phyloP scores from a whole-genome alignment of 2,329 filamentous ascomycete species.

The Stagonosporopsis vannaccii region DNA sequence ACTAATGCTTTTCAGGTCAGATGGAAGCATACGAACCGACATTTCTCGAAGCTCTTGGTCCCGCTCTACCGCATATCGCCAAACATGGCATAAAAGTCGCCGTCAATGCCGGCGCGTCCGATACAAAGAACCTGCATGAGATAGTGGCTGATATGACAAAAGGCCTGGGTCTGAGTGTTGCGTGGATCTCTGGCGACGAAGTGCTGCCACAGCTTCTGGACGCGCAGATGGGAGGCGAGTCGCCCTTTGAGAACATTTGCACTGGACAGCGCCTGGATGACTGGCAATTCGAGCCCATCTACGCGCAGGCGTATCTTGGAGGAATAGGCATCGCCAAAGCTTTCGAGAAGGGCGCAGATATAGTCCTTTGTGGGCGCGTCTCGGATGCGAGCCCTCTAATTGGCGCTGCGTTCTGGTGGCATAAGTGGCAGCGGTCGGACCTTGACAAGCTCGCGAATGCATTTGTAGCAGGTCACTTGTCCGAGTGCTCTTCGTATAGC shows the following conservation, averaged over 20 bases:
- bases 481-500: slow-evolving; percentile 55
- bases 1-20: slow-evolving; percentile 23
- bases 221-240: slow-evolving; percentile 48
- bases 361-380: slow-evolving; percentile 55
- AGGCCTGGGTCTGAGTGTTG: slow-evolving; percentile 40
- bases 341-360: slow-evolving; percentile 52
- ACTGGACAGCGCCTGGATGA: slow-evolving; percentile 50
- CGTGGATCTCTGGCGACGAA: slow-evolving; percentile 56
- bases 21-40: slow-evolving; percentile 59
- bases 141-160: slow-evolving; percentile 35
- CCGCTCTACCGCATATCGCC: slow-evolving; percentile 46
- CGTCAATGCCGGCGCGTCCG: slow-evolving; percentile 45
- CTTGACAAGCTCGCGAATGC: slow-evolving; percentile 53
- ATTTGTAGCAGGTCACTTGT: slow-evolving; percentile 55
- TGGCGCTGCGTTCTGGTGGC: slow-evolving; percentile 56
- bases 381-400: slow-evolving; percentile 55
- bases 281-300: slow-evolving; percentile 46
- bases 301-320: slow-evolving; percentile 53
- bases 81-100: slow-evolving; percentile 45
- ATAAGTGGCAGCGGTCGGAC: slow-evolving; percentile 51
- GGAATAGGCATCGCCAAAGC: slow-evolving; percentile 54
- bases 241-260: slow-evolving; percentile 46
- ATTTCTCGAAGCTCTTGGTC: slow-evolving; percentile 59
- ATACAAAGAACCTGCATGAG: slow-evolving; percentile 37
- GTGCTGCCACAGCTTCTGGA: slow-evolving; percentile 45